Evolutionary conservation across 345 rosid species (phyloP).

Genomic region (Streptanthus diversifolius): DNA sequence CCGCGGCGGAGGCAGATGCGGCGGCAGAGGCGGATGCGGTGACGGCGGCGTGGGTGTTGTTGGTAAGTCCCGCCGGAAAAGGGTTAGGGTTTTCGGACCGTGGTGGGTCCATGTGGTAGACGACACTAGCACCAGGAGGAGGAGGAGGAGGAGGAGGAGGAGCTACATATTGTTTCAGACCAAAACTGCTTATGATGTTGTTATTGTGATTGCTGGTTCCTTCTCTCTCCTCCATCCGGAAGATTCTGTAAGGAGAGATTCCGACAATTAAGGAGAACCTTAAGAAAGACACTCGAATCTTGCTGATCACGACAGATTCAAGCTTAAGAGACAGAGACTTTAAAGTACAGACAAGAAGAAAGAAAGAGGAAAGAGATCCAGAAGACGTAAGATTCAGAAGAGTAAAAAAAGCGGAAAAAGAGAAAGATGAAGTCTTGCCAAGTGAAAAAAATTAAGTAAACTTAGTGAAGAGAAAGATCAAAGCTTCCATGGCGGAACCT

Average conservation of each 20-base stretch:
- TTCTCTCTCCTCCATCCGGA: slow-evolving; percentile 63
- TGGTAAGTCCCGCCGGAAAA: slow-evolving; percentile 31
- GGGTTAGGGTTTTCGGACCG: slow-evolving; percentile 46
- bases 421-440: background rate
- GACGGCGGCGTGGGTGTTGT: slow-evolving; percentile 3
- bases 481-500: slow-evolving; percentile 41
- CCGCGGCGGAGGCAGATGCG: slow-evolving; percentile 2
- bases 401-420: background rate
- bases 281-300: slow-evolving; percentile 20
- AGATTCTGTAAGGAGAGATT: slow-evolving; percentile 17
- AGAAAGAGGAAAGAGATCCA: slow-evolving; percentile 16
- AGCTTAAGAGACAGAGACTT: slow-evolving; percentile 22
- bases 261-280: slow-evolving; percentile 35
- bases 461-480: slow-evolving; percentile 41
- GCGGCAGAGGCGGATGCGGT: slow-evolving; percentile 6
- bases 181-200: slow-evolving; percentile 37
- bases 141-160: slow-evolving; percentile 50
- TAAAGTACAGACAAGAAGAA: slow-evolving; percentile 24
- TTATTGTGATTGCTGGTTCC: slow-evolving; percentile 29
- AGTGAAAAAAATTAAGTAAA: slow-evolving; percentile 6
- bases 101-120: slow-evolving; percentile 41
- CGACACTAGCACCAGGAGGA: slow-evolving; percentile 35
- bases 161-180: slow-evolving; percentile 51
- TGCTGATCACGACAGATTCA: slow-evolving; percentile 36
- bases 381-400: slow-evolving; percentile 30